Base-by-base conservation (phyloP, 139 green algal genomes). In the Haematococcus sp. region DNA sequence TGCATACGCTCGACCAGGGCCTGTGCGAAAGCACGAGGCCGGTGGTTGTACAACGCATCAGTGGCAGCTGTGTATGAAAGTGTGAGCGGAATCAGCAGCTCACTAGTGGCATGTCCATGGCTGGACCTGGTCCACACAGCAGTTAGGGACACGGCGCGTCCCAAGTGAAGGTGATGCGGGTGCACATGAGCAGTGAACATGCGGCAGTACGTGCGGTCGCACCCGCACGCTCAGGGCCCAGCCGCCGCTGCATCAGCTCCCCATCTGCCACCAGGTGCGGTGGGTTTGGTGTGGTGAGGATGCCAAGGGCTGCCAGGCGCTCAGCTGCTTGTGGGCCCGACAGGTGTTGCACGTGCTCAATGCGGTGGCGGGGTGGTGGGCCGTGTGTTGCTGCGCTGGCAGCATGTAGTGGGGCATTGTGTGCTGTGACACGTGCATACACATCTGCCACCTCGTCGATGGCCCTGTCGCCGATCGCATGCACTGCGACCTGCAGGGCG, bases 381-480 rank as follows among this genome's bases (percentile, higher is more conserved):
- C 40, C 40, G 40, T 30, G 51, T 43, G 17, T 4, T 5, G 17
- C 31, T 4, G 4, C 32, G 43, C 22, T 22, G 43, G n/a, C 27
- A 9, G 25, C 54, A 49, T 49, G 40, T 11, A 49, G 40, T 7
- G 40, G 40, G 7, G 40, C 40, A 49, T 49, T 49, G 40, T 49
- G 7, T 7, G 40, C 40, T 7, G 40, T 11, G 7, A 49, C 40
- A 11, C 40, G 40, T 49, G 25, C 52, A 25, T 79, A 88, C 1
- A 79, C 61, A 0, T 34, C 56, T 23, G 86, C 55, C 43, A 93
- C 80, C 28, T 95, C 90, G 64, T 93, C 88, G 20, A 93, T 83
- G 4, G 90, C 90, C 1, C 74, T 64, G 73, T 94, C 89, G 0
- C 90, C 90, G 32, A 95, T 95, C 1, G 90, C 90, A 69, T 95